Base-by-base conservation (phyloP, 345 rosid species). In the Corchorus capsularis region DNA sequence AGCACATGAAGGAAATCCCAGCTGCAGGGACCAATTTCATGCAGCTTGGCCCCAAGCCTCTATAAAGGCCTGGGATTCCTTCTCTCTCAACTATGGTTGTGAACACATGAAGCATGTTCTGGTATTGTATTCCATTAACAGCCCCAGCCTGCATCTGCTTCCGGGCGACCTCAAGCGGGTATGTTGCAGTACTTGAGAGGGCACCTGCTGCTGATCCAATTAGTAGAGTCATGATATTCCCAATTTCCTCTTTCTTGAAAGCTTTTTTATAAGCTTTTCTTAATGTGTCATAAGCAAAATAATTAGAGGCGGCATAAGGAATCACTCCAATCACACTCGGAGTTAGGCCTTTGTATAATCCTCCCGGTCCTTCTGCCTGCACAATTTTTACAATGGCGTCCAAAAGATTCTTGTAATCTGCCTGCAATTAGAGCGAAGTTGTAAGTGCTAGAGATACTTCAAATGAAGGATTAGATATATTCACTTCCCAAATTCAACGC, bases 61-160 rank as follows among this genome's bases (percentile, higher is more conserved):
- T 90, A 78, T 93, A 94, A 72, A 94, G 79, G 63, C 98, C 98
- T 0, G 56, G 83, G 34, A 94, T 71, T 54, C 98, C 98, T 80
- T 94, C 98, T 17, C 82, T 80, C 80, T 90, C 94, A 0, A 94
- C 88, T 71, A 94, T 93, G 80, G 84, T 85, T 11, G 90, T 85
- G 2, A 94, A 88, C 32, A 95, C 98, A 43, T 94, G 91, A 75
- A 94, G 64, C 86, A 94, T 87, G 75, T 91, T 87, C 82, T 75
- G 90, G 89, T 93, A 94, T 69, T 87, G 88, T 78, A 97, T 86
- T 63, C 98, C 98, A n/a, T 90, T 87, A 54, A 94, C 80, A 0
- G 98, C 95, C 71, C 98, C 98, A 0, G 90, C 98, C 79, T 93
- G 98, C 98, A 94, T 94, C 67, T 91, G 98, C 86, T 94, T 94